Evolutionary conservation across 1,139 yeast species (phyloP).

Genomic region (Kluyveromyces sp.): DNA sequence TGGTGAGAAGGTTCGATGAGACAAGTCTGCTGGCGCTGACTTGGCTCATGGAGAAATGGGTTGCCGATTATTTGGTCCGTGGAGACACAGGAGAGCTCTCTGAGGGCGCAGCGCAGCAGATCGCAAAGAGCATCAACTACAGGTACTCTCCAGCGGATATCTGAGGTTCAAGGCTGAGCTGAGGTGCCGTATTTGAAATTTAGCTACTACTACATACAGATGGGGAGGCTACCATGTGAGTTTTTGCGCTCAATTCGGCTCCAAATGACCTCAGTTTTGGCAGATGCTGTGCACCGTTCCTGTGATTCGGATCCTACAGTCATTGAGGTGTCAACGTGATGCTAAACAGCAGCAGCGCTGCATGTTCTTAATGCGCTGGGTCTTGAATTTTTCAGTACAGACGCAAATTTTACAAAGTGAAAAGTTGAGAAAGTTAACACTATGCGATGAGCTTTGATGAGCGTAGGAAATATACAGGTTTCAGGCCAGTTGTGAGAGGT

Average conservation of each 20-base stretch:
- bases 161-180: no score
- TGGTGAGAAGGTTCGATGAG: conserved; percentile 27
- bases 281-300: no score
- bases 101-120: conserved; percentile 19
- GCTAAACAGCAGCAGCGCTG: no score
- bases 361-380: no score
- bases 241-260: no score
- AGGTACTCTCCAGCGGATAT: conserved; percentile 26
- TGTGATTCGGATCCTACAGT: no score
- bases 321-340: no score
- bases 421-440: not conserved
- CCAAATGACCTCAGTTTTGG: no score
- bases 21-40: conserved; percentile 29
- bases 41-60: conserved; percentile 29
- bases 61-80: conserved; percentile 21
- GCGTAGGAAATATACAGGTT: not conserved
- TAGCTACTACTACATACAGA: no score
- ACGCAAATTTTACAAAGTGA: not conserved
- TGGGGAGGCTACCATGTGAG: no score
- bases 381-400: not conserved
- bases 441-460: conserved; percentile 1
- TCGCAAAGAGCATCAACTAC: conserved; percentile 24
- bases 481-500: not conserved
- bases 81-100: conserved; percentile 10
- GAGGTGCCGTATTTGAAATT: no score